Evolutionary conservation across 2,329 filamentous ascomycete genomes (phyloP).

Genomic region (Venturiaceae sp.): DNA sequence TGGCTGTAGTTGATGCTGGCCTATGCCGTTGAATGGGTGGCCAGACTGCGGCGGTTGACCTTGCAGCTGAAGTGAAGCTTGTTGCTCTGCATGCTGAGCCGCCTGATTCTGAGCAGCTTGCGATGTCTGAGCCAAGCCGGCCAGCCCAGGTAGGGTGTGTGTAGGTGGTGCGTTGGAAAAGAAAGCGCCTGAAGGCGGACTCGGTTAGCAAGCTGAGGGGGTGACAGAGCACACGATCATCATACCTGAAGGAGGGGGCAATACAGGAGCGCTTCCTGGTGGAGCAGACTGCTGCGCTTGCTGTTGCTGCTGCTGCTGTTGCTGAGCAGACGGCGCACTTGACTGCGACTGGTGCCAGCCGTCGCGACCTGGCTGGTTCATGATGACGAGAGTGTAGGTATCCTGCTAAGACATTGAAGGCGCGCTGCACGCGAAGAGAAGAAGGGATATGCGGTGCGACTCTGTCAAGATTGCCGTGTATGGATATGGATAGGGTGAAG

Average conservation of each 20-base stretch:
- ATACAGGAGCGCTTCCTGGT: background rate
- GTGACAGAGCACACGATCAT: background rate
- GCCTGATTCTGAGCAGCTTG: constrained; percentile 29
- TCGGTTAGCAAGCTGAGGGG: background rate
- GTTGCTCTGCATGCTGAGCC: constrained; percentile 18
- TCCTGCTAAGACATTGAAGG: constrained; percentile 11
- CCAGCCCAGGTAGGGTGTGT: constrained; percentile 34
- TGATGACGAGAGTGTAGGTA: constrained; percentile 21
- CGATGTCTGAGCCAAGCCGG: constrained; percentile 33
- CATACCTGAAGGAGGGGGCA: background rate
- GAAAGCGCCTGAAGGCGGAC: constrained; percentile 15
- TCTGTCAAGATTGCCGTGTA: background rate
- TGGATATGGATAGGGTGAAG: background rate
- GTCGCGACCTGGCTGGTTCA: constrained; percentile 31
- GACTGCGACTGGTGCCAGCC: constrained; percentile 34
- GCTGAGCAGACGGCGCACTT: constrained; percentile 36
- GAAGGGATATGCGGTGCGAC: background rate
- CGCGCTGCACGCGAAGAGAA: constrained; percentile 13
- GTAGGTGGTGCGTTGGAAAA: constrained; percentile 30
- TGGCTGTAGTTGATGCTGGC: constrained; percentile 25
- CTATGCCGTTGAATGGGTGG: constrained; percentile 21
- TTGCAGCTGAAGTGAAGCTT: constrained; percentile 17
- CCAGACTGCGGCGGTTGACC: constrained; percentile 28
- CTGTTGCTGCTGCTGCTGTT: constrained; percentile 28
- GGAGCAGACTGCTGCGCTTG: constrained; percentile 13